A percentile compares a stretch with the other conserved stretches of the same genome.
These are phyloP conservation scores for Biscogniauxia sp. DNA, from an alignment of 2,329 filamentous ascomycete species.

Conservation along the genomic window DNA sequence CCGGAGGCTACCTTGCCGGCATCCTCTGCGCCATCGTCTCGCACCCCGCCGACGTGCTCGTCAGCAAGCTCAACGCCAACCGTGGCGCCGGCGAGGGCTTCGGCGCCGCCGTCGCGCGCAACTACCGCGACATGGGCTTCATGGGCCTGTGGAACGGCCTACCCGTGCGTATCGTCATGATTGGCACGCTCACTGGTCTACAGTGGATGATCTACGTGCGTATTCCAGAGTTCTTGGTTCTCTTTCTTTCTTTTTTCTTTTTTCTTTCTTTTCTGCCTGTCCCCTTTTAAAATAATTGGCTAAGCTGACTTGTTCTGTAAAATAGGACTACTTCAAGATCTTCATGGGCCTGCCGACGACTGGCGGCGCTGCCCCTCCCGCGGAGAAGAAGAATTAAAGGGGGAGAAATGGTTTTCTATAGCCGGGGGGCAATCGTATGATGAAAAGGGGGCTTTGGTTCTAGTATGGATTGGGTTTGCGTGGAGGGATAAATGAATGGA, in stretches of 20 bases:
- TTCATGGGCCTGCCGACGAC: constrained; percentile 86
- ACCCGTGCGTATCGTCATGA: constrained; percentile 84
- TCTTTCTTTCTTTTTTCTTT: not conserved
- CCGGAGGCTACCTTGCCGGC: constrained; percentile 80
- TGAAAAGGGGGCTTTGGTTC: too few relatives aligned
- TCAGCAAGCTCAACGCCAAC: constrained; percentile 84
- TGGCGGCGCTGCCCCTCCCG: constrained; percentile 59
- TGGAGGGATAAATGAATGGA: too few relatives aligned
- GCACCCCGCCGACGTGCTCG: constrained; percentile 84
- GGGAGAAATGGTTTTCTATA: not conserved
- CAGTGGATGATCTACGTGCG: constrained; percentile 91
- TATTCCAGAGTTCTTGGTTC: constrained; percentile 7
- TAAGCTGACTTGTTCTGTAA: constrained; percentile 17
- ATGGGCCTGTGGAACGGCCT: constrained; percentile 88
- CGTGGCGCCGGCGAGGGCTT: constrained; percentile 75
- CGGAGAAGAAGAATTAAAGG: constrained; percentile 48
- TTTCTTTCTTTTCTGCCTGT: not conserved
- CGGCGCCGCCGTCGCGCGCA: constrained; percentile 70
- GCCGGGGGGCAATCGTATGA: too few relatives aligned
- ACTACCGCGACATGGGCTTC: constrained; percentile 87
- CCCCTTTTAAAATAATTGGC: constrained; percentile 5
- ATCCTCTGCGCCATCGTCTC: constrained; percentile 83
- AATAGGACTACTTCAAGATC: constrained; percentile 80
- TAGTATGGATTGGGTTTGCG: too few relatives aligned
- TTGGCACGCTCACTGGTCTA: constrained; percentile 74